Percentiles rank a stretch among this genome's conserved stretches.
These are phyloP conservation scores for Lachnellula subtilissima DNA, from an alignment of 2,329 filamentous ascomycete species.

Conservation along the genomic window DNA sequence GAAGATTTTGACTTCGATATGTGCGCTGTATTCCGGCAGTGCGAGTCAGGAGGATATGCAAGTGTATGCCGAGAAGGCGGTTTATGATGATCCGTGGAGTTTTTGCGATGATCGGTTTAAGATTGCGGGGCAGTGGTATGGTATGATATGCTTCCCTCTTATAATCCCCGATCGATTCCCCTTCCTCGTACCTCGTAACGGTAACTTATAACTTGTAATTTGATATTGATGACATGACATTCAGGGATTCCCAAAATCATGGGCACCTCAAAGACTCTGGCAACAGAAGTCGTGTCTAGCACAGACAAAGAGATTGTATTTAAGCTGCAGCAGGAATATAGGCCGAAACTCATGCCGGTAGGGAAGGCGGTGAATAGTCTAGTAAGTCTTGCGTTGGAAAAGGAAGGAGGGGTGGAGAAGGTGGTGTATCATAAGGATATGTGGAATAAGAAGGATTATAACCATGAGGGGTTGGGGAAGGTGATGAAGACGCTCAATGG, in stretches of 20 bases:
- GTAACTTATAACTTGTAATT: too few relatives aligned
- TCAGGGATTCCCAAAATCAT: slow-evolving; percentile 39
- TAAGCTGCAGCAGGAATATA: slow-evolving; percentile 45
- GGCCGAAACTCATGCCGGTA: slow-evolving; percentile 35
- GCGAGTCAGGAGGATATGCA: slow-evolving; percentile 44
- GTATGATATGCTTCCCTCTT: background rate
- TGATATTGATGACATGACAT: too few relatives aligned
- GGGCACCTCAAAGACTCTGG: slow-evolving; percentile 35
- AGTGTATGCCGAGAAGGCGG: slow-evolving; percentile 41
- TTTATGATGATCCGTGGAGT: slow-evolving; percentile 45
- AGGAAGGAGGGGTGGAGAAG: slow-evolving; percentile 30
- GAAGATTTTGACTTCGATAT: slow-evolving; percentile 39
- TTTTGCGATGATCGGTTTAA: slow-evolving; percentile 47
- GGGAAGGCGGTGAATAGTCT: slow-evolving; percentile 38
- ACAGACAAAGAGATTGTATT: slow-evolving; percentile 39
- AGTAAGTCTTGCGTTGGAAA: slow-evolving; percentile 37
- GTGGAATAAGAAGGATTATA: slow-evolving; percentile 47
- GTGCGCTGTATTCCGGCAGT: slow-evolving; percentile 42
- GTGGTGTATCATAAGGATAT: slow-evolving; percentile 46
- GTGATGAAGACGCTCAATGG: slow-evolving; percentile 47
- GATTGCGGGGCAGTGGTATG: slow-evolving; percentile 47
- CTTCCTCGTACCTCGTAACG: too few relatives aligned
- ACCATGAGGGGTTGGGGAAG: slow-evolving; percentile 42
- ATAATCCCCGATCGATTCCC: too few relatives aligned
- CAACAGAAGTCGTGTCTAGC: slow-evolving; percentile 38